Conservation (phyloP, 2,329 filamentous ascomycete genomes). For the Diatrype stigma region DNA sequence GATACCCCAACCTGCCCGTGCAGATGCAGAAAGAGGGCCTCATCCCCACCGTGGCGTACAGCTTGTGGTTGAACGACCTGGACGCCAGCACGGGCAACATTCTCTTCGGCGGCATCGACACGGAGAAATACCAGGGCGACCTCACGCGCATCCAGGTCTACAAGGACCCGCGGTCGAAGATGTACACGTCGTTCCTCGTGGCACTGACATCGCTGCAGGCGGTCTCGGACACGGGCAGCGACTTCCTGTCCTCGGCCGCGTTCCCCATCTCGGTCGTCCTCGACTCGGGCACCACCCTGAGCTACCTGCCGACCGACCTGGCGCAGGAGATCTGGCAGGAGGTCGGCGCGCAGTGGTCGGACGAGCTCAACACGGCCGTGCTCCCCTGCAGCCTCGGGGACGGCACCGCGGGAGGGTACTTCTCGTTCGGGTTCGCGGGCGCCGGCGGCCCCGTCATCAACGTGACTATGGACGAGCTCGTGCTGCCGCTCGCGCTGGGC, state of each 20-base stretch:
- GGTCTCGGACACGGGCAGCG: constrained; percentile 44
- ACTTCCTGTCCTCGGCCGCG: constrained; percentile 37
- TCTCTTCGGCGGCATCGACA: constrained; percentile 78
- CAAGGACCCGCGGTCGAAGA: constrained; percentile 32
- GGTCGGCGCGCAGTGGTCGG: constrained; percentile 46
- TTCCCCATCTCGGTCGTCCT: constrained; percentile 60
- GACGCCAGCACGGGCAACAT: constrained; percentile 63
- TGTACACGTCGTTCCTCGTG: constrained; percentile 44
- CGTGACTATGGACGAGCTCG: constrained; percentile 52
- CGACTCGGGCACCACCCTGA: constrained; percentile 71
- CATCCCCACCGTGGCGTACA: constrained; percentile 67
- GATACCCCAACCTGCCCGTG: constrained; percentile 59
- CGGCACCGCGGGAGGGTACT: constrained; percentile 43
- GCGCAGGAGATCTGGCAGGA: constrained; percentile 50
- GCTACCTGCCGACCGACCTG: constrained; percentile 62
- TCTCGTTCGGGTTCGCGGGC: constrained; percentile 52
- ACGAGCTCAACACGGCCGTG: constrained; percentile 34
- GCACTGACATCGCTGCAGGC: constrained; percentile 44
- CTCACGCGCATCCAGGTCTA: constrained; percentile 60
- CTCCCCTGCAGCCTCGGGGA: constrained; percentile 46
- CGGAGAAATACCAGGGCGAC: constrained; percentile 63
- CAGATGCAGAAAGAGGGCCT: constrained; percentile 58
- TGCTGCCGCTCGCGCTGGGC: constrained; percentile 41
- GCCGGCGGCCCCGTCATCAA: constrained; percentile 44
- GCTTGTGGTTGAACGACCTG: constrained; percentile 62